Conservation (phyloP, 1,139 yeast species). For the Geotrichum klebahnii region DNA sequence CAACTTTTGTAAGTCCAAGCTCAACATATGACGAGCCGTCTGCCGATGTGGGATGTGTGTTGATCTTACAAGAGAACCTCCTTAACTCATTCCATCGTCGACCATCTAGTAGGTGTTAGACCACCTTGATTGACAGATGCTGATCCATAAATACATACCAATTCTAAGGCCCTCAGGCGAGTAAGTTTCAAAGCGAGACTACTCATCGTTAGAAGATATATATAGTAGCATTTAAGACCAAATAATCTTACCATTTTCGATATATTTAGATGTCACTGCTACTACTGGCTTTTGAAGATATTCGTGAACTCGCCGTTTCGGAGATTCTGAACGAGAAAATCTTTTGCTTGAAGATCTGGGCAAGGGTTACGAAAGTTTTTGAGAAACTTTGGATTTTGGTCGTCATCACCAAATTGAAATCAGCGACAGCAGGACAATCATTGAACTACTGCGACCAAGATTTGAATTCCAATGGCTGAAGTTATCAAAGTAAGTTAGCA, state of each 20-base stretch:
- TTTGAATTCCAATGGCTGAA: conserved; percentile 4
- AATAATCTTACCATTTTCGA: no score
- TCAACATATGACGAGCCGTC: conserved; percentile 93
- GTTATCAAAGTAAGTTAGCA: conserved; percentile 2
- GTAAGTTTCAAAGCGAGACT: conserved; percentile 71
- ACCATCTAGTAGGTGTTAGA: conserved; percentile 52
- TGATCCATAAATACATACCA: conserved; percentile 29
- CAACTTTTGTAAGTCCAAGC: conserved; percentile 86
- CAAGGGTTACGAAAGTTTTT: no score
- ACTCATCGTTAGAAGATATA: not conserved
- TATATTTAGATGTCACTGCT: no score
- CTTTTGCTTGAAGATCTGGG: no score
- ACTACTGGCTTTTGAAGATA: no score
- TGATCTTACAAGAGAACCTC: conserved; percentile 70
- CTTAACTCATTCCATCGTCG: conserved; percentile 93
- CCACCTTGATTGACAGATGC: not conserved
- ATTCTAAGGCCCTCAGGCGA: conserved; percentile 91
- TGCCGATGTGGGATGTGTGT: conserved; percentile 81
- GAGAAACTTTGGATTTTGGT: no score
- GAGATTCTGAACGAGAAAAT: no score
- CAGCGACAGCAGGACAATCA: not conserved
- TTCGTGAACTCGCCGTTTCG: no score
- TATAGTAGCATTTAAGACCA: no score
- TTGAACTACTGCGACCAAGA: not conserved
- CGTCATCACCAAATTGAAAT: no score